phyloP scores from a whole-genome alignment of 2,329 filamentous ascomycete genomes.

The Coniochaeta sp. region DNA sequence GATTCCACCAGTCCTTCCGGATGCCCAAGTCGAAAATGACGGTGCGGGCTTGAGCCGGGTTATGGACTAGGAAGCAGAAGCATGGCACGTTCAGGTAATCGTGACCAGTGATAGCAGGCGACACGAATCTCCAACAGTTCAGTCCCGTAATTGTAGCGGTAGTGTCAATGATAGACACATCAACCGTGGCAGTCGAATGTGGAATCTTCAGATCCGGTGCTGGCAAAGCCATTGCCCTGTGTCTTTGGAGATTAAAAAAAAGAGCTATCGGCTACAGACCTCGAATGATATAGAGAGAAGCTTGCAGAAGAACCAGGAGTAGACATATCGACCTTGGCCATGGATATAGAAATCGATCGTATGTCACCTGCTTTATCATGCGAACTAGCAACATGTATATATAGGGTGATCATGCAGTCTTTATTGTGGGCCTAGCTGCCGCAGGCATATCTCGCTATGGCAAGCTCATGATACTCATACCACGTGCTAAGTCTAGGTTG shows the following conservation, averaged over 20 bases:
- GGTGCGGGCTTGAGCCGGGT: constrained; percentile 13
- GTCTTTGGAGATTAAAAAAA: neutral
- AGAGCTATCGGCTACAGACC: neutral
- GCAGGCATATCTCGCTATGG: no score
- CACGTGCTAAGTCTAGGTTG: neutral
- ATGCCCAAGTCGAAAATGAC: constrained; percentile 12
- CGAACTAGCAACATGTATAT: no score
- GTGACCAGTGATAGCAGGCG: constrained; percentile 16
- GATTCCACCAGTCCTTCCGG: constrained; percentile 8
- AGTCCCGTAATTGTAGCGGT: constrained; percentile 15
- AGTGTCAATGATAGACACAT: constrained; percentile 24
- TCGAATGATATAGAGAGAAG: neutral
- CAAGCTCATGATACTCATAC: no score
- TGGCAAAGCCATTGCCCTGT: constrained; percentile 3
- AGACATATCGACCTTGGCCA: no score
- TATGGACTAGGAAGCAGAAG: constrained; percentile 16
- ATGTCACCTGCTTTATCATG: no score
- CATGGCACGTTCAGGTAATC: constrained; percentile 17
- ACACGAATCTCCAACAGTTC: constrained; percentile 12
- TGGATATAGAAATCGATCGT: no score
- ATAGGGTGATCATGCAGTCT: no score
- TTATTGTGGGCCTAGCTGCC: no score
- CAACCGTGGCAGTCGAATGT: constrained; percentile 19
- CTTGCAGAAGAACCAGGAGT: neutral
- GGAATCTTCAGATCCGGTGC: constrained; percentile 23